phyloP scores from a whole-genome alignment of 2,329 filamentous ascomycete genomes.

The Sarocladiaceae sp. region DNA sequence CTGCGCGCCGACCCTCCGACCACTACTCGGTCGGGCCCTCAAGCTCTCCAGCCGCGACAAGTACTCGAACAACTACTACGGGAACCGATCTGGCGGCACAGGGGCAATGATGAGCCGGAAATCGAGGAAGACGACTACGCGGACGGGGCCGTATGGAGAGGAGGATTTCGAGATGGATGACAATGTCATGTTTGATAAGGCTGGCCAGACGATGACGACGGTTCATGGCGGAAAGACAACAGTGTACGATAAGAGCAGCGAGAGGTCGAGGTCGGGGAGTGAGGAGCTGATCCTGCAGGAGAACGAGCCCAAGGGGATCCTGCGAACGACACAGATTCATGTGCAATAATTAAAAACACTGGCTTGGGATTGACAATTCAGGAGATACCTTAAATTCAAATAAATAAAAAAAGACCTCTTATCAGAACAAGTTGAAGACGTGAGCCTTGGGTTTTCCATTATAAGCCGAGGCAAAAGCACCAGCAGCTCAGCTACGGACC shows the following conservation, averaged over 20 bases:
- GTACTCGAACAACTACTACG: not conserved
- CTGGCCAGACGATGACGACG: not conserved
- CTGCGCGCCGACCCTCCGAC: not conserved
- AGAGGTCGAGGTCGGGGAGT: not conserved
- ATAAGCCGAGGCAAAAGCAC: no score
- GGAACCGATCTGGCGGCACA: not conserved
- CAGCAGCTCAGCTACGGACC: no score
- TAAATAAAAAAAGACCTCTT: no score
- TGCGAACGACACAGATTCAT: conserved; percentile 1
- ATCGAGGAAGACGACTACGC: not conserved
- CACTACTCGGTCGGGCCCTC: not conserved
- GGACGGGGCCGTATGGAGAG: not conserved
- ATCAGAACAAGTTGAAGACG: no score
- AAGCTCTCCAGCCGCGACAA: conserved; percentile 3
- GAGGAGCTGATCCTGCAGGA: not conserved
- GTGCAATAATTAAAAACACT: not conserved
- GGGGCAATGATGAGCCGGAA: not conserved
- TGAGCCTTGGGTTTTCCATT: no score
- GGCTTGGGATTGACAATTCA: no score
- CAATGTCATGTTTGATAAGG: not conserved
- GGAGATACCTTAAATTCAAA: no score
- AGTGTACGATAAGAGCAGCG: not conserved
- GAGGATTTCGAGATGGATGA: not conserved
- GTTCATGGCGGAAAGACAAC: not conserved
- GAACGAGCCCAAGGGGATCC: not conserved